Evolutionary conservation across 371 early-diverging fungal genomes (phyloP).

Genomic region (Mycotypha africana): DNA sequence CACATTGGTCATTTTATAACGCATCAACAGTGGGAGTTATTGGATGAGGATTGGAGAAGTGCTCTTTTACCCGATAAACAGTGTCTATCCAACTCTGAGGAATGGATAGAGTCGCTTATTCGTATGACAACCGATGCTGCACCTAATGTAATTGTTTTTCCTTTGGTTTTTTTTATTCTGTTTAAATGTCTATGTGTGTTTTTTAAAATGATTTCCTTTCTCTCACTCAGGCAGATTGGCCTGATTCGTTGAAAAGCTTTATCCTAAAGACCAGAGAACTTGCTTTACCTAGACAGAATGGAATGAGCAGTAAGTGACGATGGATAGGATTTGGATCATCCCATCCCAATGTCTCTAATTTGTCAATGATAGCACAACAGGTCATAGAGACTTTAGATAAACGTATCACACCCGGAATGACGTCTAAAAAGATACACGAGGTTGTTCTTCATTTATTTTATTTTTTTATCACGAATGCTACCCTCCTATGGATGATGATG

Average conservation of each 20-base stretch:
- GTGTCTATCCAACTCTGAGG: not conserved
- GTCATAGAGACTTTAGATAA: slow-evolving; percentile 12
- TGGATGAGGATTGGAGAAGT: slow-evolving; percentile 36
- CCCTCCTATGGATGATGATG: too few relatives aligned
- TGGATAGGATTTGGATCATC: too few relatives aligned
- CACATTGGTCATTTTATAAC: slow-evolving; percentile 49
- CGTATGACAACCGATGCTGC: slow-evolving; percentile 15
- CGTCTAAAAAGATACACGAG: slow-evolving; percentile 69
- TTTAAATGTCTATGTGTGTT: too few relatives aligned
- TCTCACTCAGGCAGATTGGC: slow-evolving; percentile 18
- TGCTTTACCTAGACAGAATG: slow-evolving; percentile 14
- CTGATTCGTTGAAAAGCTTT: slow-evolving; percentile 12
- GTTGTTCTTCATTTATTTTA: too few relatives aligned
- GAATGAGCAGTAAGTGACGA: slow-evolving; percentile 7
- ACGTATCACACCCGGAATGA: slow-evolving; percentile 60
- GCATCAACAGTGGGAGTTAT: slow-evolving; percentile 25
- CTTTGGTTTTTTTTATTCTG: not conserved
- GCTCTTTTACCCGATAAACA: slow-evolving; percentile 6
- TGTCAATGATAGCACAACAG: slow-evolving; percentile 11
- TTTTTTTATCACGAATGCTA: not conserved
- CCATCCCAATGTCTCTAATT: not conserved
- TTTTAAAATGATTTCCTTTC: not conserved
- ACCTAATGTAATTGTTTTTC: slow-evolving; percentile 5
- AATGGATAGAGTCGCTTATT: slow-evolving; percentile 15
- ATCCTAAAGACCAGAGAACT: slow-evolving; percentile 16